These are phyloP conservation scores for Spathaspora sp. DNA, from an alignment of 805 yeast species.

Conservation along the genomic window DNA sequence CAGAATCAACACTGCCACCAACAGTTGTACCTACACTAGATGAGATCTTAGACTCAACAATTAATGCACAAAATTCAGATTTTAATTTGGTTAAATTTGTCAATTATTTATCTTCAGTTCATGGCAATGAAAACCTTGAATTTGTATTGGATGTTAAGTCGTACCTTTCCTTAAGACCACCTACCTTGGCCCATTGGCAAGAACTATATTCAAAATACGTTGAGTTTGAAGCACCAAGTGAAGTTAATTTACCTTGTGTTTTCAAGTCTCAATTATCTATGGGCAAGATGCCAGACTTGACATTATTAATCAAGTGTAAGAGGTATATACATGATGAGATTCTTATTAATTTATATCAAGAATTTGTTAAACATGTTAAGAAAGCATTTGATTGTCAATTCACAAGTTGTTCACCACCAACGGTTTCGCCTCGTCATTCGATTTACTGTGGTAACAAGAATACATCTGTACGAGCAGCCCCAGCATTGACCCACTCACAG, in stretches of 20 bases:
- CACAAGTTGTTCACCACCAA: not conserved
- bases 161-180: slow-evolving; percentile 1
- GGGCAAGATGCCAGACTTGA: slow-evolving; percentile 2
- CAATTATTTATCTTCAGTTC: slow-evolving; percentile 5
- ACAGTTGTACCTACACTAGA: slow-evolving; percentile 4
- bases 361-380: slow-evolving; percentile 7
- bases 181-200: slow-evolving; percentile 6
- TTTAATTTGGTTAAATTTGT: not conserved
- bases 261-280: slow-evolving; percentile 4
- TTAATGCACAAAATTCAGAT: not conserved
- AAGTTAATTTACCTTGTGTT: slow-evolving; percentile 9
- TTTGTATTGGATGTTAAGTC: slow-evolving; percentile 5
- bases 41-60: slow-evolving; percentile 1
- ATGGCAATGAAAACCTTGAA: slow-evolving; percentile 8
- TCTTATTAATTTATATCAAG: slow-evolving; percentile 8
- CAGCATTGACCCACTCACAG: not conserved
- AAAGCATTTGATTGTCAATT: not conserved
- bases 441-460: not conserved
- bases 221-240: slow-evolving; percentile 5
- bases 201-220: slow-evolving; percentile 6
- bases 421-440: not conserved
- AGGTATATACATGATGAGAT: slow-evolving; percentile 9
- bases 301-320: slow-evolving; percentile 4
- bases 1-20: not conserved
- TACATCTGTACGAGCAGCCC: not conserved